phyloP scores from a whole-genome alignment of 148 eudicot species.

The Euryodendron excelsum region DNA sequence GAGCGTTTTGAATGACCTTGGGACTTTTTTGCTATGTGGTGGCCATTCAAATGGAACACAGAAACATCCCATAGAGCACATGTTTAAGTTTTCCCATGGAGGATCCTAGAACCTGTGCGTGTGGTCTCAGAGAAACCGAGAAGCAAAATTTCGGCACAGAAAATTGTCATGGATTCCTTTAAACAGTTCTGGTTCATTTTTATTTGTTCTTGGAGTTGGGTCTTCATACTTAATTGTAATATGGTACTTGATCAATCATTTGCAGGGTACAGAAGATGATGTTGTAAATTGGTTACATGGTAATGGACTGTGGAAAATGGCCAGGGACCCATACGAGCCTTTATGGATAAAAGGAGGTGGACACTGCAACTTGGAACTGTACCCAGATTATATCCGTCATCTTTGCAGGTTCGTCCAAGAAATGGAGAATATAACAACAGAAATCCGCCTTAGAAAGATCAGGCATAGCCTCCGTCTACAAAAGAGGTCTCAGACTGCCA shows the following conservation, averaged over 20 bases:
- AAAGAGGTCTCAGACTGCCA: constrained; percentile 25
- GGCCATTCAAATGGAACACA: no score
- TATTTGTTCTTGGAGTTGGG: not conserved
- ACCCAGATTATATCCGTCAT: constrained; percentile 95
- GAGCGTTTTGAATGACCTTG: no score
- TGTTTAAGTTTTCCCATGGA: no score
- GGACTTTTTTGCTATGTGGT: no score
- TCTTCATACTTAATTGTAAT: not conserved
- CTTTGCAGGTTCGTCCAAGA: constrained; percentile 78
- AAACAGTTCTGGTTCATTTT: not conserved
- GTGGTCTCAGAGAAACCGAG: no score
- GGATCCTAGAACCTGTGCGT: no score
- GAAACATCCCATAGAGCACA: no score
- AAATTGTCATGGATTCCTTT: no score
- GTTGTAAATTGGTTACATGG: constrained; percentile 95
- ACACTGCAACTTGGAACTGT: constrained; percentile 94
- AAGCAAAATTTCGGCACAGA: no score
- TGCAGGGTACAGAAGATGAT: constrained; percentile 96
- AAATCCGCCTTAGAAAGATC: constrained; percentile 67
- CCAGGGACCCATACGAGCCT: constrained; percentile 91
- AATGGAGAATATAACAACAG: constrained; percentile 81
- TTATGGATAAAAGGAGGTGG: constrained; percentile 99
- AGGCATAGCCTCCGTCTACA: constrained; percentile 40
- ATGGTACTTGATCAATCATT: not conserved
- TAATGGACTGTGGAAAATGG: constrained; percentile 79